Evolutionary conservation across 352 stramenopile genomes (phyloP).

Genomic region (Thalassiosira mediterranea): DNA sequence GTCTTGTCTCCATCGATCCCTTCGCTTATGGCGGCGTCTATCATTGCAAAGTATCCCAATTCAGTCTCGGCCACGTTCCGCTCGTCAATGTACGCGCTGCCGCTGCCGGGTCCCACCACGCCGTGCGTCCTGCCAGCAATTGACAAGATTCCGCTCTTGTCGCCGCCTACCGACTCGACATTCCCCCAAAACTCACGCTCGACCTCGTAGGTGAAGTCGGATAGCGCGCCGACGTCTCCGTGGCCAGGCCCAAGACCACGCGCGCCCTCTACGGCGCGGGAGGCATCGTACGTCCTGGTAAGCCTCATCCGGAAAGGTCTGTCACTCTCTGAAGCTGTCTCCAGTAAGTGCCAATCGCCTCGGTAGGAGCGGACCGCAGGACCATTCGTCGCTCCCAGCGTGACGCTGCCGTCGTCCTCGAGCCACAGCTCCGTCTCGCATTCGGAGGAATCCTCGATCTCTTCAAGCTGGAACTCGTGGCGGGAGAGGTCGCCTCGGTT

Average conservation of each 20-base stretch:
- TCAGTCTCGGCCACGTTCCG: slow-evolving; percentile 21
- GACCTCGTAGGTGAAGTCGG: slow-evolving; percentile 37
- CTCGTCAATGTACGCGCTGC: slow-evolving; percentile 32
- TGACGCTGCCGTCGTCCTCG: slow-evolving; percentile 64
- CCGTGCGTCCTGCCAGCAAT: slow-evolving; percentile 43
- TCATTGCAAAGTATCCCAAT: slow-evolving; percentile 48
- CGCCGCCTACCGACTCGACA: slow-evolving; percentile 46
- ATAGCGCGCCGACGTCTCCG: too few relatives aligned
- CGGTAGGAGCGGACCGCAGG: slow-evolving; percentile 26
- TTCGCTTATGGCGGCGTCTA: slow-evolving; percentile 44
- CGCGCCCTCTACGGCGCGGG: too few relatives aligned
- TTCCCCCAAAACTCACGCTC: slow-evolving; percentile 46
- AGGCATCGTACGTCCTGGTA: slow-evolving; percentile 37
- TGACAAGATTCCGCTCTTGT: too few relatives aligned
- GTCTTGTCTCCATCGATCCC: slow-evolving; percentile 13
- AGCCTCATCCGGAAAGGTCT: slow-evolving; percentile 50
- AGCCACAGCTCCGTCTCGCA: slow-evolving; percentile 66
- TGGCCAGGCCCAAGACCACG: too few relatives aligned
- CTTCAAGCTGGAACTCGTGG: slow-evolving; percentile 71
- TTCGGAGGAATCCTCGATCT: slow-evolving; percentile 71
- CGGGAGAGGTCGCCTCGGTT: slow-evolving; percentile 23
- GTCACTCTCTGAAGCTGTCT: slow-evolving; percentile 41
- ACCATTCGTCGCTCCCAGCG: slow-evolving; percentile 60
- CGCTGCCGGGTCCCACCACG: not conserved
- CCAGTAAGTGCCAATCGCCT: slow-evolving; percentile 55